Conservation (phyloP, 2,329 filamentous ascomycete genomes). For the Hypoxylon sp. region DNA sequence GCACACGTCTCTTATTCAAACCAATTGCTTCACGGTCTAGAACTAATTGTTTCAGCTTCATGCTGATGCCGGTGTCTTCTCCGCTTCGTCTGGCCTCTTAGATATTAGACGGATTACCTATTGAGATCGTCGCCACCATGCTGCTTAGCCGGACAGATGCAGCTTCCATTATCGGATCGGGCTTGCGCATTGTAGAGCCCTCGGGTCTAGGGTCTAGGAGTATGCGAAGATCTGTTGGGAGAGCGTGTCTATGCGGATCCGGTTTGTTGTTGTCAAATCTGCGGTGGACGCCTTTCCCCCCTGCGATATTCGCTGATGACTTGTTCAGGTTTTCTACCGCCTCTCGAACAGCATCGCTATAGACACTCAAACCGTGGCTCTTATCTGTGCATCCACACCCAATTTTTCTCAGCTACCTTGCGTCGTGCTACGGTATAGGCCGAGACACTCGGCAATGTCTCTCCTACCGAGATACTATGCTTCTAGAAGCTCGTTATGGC, state of each 20-base stretch:
- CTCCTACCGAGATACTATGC: constrained; percentile 55
- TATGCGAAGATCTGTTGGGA: constrained; percentile 60
- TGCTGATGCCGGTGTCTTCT: constrained; percentile 4
- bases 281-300: constrained; percentile 62
- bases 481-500: constrained; percentile 45
- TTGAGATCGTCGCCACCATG: constrained; percentile 60
- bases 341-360: constrained; percentile 44
- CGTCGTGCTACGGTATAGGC: constrained; percentile 56
- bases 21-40: neutral
- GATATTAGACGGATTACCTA: constrained; percentile 30
- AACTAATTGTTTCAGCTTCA: constrained; percentile 1
- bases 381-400: constrained; percentile 57
- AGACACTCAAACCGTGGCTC: constrained; percentile 57
- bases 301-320: constrained; percentile 62
- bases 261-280: constrained; percentile 60
- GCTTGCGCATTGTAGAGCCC: constrained; percentile 62
- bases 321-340: constrained; percentile 54
- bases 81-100: neutral
- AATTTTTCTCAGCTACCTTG: constrained; percentile 62
- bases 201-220: constrained; percentile 63
- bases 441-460: constrained; percentile 59
- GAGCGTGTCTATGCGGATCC: constrained; percentile 61
- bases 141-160: constrained; percentile 65
- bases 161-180: constrained; percentile 63
- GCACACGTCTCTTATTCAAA: neutral